A percentile compares a stretch with the other conserved stretches of the same genome.
Conservation (phyloP, 2,329 filamentous ascomycete genomes). For the Fusarium sp. region DNA sequence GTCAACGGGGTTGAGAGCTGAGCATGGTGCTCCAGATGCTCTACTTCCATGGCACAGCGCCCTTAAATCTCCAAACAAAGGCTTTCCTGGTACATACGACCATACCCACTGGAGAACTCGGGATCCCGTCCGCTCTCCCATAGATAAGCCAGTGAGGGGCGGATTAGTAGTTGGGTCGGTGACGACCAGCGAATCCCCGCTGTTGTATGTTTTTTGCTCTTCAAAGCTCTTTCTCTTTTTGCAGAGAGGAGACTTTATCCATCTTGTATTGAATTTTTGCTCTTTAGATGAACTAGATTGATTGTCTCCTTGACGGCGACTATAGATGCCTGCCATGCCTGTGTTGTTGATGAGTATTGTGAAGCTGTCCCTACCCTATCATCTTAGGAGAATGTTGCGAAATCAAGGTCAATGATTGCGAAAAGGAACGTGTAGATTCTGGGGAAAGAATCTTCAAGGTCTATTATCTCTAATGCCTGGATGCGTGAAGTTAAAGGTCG, state of each 20-base stretch:
- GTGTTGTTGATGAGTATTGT: background rate
- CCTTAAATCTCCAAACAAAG: background rate
- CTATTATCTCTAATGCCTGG: background rate
- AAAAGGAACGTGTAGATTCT: background rate
- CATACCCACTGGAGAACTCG: conserved; percentile 1
- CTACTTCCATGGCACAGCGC: background rate
- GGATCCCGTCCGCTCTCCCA: background rate
- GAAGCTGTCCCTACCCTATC: background rate
- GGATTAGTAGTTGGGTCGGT: conserved; percentile 1
- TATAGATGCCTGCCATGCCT: background rate
- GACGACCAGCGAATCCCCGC: background rate
- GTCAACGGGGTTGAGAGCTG: background rate
- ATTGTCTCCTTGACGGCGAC: background rate
- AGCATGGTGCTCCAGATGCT: background rate
- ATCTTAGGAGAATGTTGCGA: too few species aligned
- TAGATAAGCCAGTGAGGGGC: background rate
- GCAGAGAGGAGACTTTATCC: background rate
- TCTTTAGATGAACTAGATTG: background rate
- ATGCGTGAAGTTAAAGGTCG: background rate
- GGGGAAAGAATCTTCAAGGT: too few species aligned
- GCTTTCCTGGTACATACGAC: background rate
- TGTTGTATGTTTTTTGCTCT: background rate
- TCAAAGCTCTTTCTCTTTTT: background rate
- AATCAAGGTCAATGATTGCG: too few species aligned
- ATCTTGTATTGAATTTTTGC: background rate